Evolutionary conservation across 257 asterid genomes (phyloP).

Genomic region (Plantago major): DNA sequence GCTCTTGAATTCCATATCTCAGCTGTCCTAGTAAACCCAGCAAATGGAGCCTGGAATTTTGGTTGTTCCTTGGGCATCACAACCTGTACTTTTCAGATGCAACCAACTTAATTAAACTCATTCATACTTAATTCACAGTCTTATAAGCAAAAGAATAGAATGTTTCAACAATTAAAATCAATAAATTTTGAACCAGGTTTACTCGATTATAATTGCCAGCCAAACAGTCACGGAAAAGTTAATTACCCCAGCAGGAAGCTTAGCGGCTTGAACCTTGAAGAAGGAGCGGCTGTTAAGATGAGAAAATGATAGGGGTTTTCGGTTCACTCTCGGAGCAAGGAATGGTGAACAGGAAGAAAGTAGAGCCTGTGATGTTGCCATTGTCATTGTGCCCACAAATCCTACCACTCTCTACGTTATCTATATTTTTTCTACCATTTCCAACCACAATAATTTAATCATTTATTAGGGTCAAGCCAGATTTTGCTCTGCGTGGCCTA

Average conservation of each 20-base stretch:
- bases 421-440: too few species aligned
- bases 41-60: slow-evolving; percentile 55
- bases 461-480: too few species aligned
- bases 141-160: neutral
- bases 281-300: slow-evolving; percentile 19
- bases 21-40: slow-evolving; percentile 80
- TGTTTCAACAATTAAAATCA: neutral
- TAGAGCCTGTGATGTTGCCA: slow-evolving; percentile 11
- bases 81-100: slow-evolving; percentile 33
- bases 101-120: neutral
- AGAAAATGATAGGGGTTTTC: slow-evolving; percentile 11
- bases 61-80: slow-evolving; percentile 70
- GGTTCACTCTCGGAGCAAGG: slow-evolving; percentile 4
- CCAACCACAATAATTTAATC: too few species aligned
- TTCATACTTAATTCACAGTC: neutral
- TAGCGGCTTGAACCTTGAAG: slow-evolving; percentile 65
- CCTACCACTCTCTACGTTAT: too few species aligned
- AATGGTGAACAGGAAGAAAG: slow-evolving; percentile 28
- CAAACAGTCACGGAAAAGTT: too few species aligned
- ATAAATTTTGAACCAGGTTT: too few species aligned
- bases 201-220: too few species aligned
- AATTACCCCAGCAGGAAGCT: slow-evolving; percentile 76
- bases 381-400: too few species aligned
- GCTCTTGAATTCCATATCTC: slow-evolving; percentile 91
- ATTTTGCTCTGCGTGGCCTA: too few species aligned